Conservation (phyloP, 2,329 filamentous ascomycete genomes). For the Esteya vermicola region DNA sequence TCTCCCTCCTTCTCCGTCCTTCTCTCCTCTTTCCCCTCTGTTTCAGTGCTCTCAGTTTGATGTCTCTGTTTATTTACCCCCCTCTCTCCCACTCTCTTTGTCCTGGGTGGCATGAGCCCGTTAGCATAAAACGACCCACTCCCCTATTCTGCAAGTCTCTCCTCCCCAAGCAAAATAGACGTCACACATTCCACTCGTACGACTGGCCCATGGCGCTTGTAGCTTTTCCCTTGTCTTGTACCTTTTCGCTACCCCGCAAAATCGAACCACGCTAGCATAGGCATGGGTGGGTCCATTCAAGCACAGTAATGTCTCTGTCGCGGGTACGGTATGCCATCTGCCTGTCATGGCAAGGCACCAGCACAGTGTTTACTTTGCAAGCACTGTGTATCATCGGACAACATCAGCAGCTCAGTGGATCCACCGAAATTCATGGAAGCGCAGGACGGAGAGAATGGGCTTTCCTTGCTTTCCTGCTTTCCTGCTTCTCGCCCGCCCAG, state of each 20-base stretch:
- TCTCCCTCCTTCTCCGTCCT: not conserved
- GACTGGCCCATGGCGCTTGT: not conserved
- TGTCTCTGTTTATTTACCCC: not conserved
- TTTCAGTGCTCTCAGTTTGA: not conserved
- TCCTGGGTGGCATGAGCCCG: not conserved
- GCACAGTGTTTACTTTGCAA: no score
- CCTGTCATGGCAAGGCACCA: no score
- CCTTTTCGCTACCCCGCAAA: slow-evolving; percentile 8
- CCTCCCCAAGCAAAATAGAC: not conserved
- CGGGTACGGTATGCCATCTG: no score
- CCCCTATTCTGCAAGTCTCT: not conserved
- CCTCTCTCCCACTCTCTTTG: not conserved
- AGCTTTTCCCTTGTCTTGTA: not conserved
- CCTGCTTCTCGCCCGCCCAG: no score
- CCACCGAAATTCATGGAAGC: no score
- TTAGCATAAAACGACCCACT: not conserved
- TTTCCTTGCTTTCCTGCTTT: no score
- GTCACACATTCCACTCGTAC: not conserved
- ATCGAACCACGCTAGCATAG: not conserved
- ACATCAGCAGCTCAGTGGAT: no score
- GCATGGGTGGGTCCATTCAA: not conserved
- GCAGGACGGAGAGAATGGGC: no score
- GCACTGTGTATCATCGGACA: no score
- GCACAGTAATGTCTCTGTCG: no score
- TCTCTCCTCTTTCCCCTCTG: not conserved